Conservation (phyloP, 2,329 filamentous ascomycete species). For the Colletotrichum lindemuthianum region DNA sequence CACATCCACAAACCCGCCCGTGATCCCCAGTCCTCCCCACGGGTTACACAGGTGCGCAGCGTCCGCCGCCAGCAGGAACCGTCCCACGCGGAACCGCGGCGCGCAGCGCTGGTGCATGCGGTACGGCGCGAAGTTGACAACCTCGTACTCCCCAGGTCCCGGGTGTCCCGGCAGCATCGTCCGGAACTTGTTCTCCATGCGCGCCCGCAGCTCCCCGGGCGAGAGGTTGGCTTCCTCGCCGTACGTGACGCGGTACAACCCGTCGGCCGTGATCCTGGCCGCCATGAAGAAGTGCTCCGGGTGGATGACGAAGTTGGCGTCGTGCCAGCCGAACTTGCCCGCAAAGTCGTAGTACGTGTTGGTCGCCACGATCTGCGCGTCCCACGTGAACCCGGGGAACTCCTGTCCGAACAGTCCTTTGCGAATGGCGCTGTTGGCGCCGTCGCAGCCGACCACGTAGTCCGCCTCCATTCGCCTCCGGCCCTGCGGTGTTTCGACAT, state of each 20-base stretch:
- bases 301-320: slow-evolving; percentile 70
- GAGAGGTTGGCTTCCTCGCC: slow-evolving; percentile 65
- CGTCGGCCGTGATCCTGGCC: slow-evolving; percentile 66
- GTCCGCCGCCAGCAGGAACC: slow-evolving; percentile 67
- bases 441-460: slow-evolving; percentile 67
- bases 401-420: slow-evolving; percentile 62
- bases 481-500: slow-evolving; percentile 51
- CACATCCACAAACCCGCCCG: slow-evolving; percentile 71
- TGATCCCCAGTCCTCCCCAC: slow-evolving; percentile 70
- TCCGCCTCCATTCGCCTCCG: slow-evolving; percentile 55
- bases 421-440: slow-evolving; percentile 59
- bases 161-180: slow-evolving; percentile 69
- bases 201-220: slow-evolving; percentile 60
- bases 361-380: slow-evolving; percentile 69
- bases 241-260: slow-evolving; percentile 72
- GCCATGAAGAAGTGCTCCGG: slow-evolving; percentile 71
- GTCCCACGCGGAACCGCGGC: slow-evolving; percentile 65
- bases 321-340: slow-evolving; percentile 60
- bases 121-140: slow-evolving; percentile 68
- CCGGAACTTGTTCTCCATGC: slow-evolving; percentile 65
- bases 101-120: slow-evolving; percentile 70
- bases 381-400: slow-evolving; percentile 69
- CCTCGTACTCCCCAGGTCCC: slow-evolving; percentile 65
- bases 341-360: slow-evolving; percentile 72
- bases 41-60: slow-evolving; percentile 67